A percentile compares a stretch with the other conserved stretches of the same genome.
phyloP scores from a whole-genome alignment of 345 rosid genomes.

The Raphanus sativus region DNA sequence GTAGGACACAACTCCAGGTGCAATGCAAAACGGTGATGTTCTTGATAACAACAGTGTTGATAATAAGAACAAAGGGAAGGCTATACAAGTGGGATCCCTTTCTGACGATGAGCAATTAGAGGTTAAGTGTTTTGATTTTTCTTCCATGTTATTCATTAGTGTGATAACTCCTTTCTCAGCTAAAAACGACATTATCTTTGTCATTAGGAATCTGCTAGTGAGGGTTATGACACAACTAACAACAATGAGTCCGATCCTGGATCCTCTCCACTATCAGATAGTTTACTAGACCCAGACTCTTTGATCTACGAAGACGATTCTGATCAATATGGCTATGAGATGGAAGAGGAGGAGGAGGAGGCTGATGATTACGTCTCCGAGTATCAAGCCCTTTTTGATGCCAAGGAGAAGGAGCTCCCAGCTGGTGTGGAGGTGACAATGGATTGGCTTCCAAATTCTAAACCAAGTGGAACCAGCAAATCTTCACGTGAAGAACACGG shows the following conservation, averaged over 20 bases:
- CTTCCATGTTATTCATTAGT: background rate
- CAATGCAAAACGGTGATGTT: constrained; percentile 44
- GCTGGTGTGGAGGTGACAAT: constrained; percentile 77
- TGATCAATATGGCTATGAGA: constrained; percentile 38
- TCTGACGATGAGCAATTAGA: constrained; percentile 11
- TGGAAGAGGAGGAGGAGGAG: constrained; percentile 37
- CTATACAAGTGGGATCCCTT: constrained; percentile 36
- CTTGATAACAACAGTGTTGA: constrained; percentile 42
- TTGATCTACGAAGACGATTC: constrained; percentile 37
- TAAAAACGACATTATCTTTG: background rate
- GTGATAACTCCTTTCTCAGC: background rate
- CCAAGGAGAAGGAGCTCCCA: constrained; percentile 60
- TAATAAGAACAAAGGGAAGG: constrained; percentile 63
- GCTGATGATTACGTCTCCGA: constrained; percentile 45
- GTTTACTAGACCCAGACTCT: constrained; percentile 43
- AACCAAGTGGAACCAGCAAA: constrained; percentile 34
- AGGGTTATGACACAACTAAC: constrained; percentile 23
- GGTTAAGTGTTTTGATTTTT: background rate
- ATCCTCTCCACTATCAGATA: constrained; percentile 40
- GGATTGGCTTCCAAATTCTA: constrained; percentile 55
- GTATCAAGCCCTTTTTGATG: constrained; percentile 72
- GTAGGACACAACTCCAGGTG: constrained; percentile 53
- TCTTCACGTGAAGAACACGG: constrained; percentile 5
- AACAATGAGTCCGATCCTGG: constrained; percentile 11
- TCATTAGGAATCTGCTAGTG: constrained; percentile 37